Evolutionary conservation across 148 eudicot species (phyloP), one percentile per base, ranked within the genome.

Genomic region (Amaranthus palmeri): DNA sequence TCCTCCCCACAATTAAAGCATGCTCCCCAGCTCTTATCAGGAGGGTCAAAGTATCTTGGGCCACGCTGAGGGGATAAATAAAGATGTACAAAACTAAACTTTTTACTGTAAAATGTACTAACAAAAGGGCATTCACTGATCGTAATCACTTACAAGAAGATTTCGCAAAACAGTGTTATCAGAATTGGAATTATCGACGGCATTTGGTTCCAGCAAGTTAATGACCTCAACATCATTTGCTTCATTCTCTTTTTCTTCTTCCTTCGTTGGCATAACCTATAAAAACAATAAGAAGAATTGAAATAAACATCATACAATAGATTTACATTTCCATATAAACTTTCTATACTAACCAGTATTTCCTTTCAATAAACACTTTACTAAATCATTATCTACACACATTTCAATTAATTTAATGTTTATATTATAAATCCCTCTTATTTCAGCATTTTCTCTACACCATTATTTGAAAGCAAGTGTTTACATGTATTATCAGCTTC

Each of bases 1-100:
- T 85, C 89, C 82, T 96, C 96, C 72, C 99, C 99, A 85, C 99
- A 96, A 74, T 96, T 92, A 74, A 77, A 92, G 85, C 99, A 96
- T 77, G 89, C 77, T 79, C 93, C 96, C 96, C 96, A 92, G 77
- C 91, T 85, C 74, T 79, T 90, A 74, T 86, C 92, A n/a, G 92
- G 93, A 71, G 92, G 96, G 80, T 92, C 97, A 83, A 96, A 96
- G 75, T 96, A 96, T 76, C 99, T 87, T 52, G 97, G 97, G 62
- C 96, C 93, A 50, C 99, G 96, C 99, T 96, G 86, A 76, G 54
- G 80, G 74, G 77, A 91, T 71, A 82, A 77, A 64, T 85, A 83
- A 67, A 86, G 72, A 76, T 62, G 74, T 79, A 62, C 68, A 44
- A 75, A 56, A 77, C 83, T 80, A 81, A 83, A 81, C 82, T 77